Percentiles rank a stretch among this genome's conserved stretches.
phyloP scores from a whole-genome alignment of 2,329 filamentous ascomycete species.

The Lecanosticta acicola region DNA sequence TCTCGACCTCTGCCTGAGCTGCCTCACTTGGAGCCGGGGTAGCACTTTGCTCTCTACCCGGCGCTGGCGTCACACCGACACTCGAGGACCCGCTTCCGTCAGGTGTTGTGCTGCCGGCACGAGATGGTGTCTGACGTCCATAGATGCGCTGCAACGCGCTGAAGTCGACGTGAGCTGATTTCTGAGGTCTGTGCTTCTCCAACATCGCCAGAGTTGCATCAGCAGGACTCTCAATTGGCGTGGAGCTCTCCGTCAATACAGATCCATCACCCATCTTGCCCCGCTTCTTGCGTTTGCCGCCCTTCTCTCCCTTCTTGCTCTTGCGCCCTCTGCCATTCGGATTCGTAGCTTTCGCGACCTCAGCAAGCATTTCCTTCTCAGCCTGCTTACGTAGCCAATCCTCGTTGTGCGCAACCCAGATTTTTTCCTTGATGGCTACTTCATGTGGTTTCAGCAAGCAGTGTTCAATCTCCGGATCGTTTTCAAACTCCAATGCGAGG shows the following conservation, averaged over 20 bases:
- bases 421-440: constrained; percentile 74
- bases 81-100: constrained; percentile 7
- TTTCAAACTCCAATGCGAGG: constrained; percentile 66
- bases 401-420: constrained; percentile 94
- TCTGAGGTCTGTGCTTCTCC: constrained; percentile 37
- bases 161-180: constrained; percentile 45
- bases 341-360: constrained; percentile 52
- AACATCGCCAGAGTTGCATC: constrained; percentile 44
- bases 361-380: constrained; percentile 70
- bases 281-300: constrained; percentile 41
- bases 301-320: constrained; percentile 33
- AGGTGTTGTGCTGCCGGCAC: constrained; percentile 14
- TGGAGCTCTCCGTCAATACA: constrained; percentile 38
- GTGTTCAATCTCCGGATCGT: constrained; percentile 80
- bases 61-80: constrained; percentile 4
- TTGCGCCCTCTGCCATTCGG: constrained; percentile 21
- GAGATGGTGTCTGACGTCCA: constrained; percentile 17
- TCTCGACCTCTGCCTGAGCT: not conserved
- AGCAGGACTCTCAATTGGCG: constrained; percentile 39
- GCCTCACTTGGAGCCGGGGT: constrained; percentile 4
- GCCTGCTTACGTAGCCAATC: constrained; percentile 86
- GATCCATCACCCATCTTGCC: constrained; percentile 40
- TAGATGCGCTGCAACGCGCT: constrained; percentile 41
- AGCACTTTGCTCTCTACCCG: not conserved
- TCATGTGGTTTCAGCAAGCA: constrained; percentile 71